phyloP scores from a whole-genome alignment of 176 grass and related monocot species.

The Hordeum vulgare region DNA sequence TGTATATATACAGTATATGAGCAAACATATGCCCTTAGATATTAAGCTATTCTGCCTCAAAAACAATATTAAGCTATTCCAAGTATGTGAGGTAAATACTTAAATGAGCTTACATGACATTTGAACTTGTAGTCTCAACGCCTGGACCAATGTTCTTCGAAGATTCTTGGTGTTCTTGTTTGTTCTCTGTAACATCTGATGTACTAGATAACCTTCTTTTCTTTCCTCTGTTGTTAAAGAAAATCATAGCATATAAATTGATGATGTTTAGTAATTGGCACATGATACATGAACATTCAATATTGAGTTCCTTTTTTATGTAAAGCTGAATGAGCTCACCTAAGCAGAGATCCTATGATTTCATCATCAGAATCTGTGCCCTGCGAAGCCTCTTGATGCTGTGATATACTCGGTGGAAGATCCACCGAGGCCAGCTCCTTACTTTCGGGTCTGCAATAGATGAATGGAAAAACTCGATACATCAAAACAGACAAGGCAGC shows the following conservation, averaged over 20 bases:
- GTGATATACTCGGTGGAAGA: conserved; percentile 2
- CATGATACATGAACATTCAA: background rate
- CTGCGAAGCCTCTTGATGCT: conserved; percentile 34
- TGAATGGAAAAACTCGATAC: conserved; percentile 7
- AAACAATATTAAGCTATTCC: background rate
- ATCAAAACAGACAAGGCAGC: background rate
- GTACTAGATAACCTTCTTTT: conserved; percentile 31
- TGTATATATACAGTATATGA: background rate
- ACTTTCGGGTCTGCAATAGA: conserved; percentile 29
- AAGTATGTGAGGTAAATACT: background rate
- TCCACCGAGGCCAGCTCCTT: conserved; percentile 27
- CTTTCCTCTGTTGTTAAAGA: conserved; percentile 30
- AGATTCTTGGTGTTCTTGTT: conserved; percentile 15
- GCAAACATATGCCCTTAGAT: background rate
- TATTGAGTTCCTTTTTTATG: background rate
- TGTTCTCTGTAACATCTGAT: conserved; percentile 6
- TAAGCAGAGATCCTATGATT: conserved; percentile 51
- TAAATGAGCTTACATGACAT: conserved; percentile 29
- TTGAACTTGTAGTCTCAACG: conserved; percentile 8
- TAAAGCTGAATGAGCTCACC: conserved; percentile 45
- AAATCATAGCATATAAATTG: conserved; percentile 8
- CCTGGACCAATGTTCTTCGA: background rate
- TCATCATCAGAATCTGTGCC: conserved; percentile 45
- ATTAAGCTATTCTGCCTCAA: background rate
- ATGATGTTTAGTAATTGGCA: background rate